Percentiles rank a stretch among this genome's conserved stretches.
These are phyloP conservation scores for Trichosporon asahii DNA, from an alignment of 1,284 basidiomycete species.

Conservation along the genomic window DNA sequence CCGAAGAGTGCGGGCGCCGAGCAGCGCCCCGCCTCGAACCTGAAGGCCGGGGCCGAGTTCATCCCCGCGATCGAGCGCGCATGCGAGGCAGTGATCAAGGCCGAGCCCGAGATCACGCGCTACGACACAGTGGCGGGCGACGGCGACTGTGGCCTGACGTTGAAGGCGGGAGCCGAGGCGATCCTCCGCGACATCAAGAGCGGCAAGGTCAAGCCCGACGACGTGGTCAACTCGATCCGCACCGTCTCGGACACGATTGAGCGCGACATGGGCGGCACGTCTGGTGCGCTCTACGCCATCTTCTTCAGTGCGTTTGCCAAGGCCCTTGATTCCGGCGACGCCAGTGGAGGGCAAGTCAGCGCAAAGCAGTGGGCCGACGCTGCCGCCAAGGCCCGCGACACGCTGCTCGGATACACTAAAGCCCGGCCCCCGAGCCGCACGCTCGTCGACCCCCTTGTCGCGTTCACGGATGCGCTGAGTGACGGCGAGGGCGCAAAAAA, in stretches of 20 bases:
- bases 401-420: slow-evolving; percentile 80
- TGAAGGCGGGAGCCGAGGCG: slow-evolving; percentile 66
- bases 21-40: slow-evolving; percentile 10
- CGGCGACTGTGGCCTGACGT: slow-evolving; percentile 71
- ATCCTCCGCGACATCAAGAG: slow-evolving; percentile 48
- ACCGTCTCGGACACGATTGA: slow-evolving; percentile 65
- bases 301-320: slow-evolving; percentile 74
- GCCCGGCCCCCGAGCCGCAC: slow-evolving; percentile 87
- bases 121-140: slow-evolving; percentile 70
- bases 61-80: slow-evolving; percentile 59
- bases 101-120: slow-evolving; percentile 81
- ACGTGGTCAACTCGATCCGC: slow-evolving; percentile 65
- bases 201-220: slow-evolving; percentile 58
- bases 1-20: not conserved
- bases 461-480: slow-evolving; percentile 64
- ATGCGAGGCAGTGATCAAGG: slow-evolving; percentile 66
- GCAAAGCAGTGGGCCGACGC: slow-evolving; percentile 63
- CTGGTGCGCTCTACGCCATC: slow-evolving; percentile 86
- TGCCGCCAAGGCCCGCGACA: slow-evolving; percentile 62
- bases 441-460: slow-evolving; percentile 83
- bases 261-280: slow-evolving; percentile 87
- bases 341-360: slow-evolving; percentile 53
- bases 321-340: slow-evolving; percentile 32
- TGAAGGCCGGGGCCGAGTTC: slow-evolving; percentile 27
- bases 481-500: slow-evolving; percentile 47